Evolutionary conservation across 2,329 filamentous ascomycete species (phyloP), one percentile per base, ranked within the genome.

Genomic region (Aurifilum marmelostoma): DNA sequence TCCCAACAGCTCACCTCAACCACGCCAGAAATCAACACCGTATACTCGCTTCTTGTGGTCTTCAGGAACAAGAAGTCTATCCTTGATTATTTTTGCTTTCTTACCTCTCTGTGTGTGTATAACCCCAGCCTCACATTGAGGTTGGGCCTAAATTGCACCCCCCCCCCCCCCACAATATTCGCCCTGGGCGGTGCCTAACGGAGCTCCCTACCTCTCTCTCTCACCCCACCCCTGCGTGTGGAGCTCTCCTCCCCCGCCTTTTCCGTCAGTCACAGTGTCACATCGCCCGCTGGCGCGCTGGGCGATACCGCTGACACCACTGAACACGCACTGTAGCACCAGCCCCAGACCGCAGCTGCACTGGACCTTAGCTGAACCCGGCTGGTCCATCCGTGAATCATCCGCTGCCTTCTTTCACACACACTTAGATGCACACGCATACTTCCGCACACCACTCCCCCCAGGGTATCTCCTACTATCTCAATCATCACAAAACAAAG

Each of bases 201-300:
- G n/a, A 47, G 43, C 41, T 21, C 41, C 18, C 14, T 21, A 21
- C 34, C 34, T 34, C 34, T 18, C 4, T 43, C 41, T 43, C 41
- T 32, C 56, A 11, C 56, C 11, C 56, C 56, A 59, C 29, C 32
- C 18, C 24, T 39, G 37, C 1, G 43, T 37, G 34, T 59, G 56
- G 58, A 8, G 58, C n/a, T 39, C 59, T 27, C 29, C 21, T n/a
- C 43, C 59, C 59, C 59, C 59, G 59, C 59, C 59, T 62, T 62
- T 43, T 24, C 56, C 56, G 32, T 59, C 56, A 59, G 21, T 61
- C 58, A 61, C 32, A 61, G 27, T 7, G 54, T 58, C 54, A 32
- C 54, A 58, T 58, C 54, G 54, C 9, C 54, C 54, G 21, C 29
- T 58, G 29, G 27, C 54, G 54, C 54, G 29, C 24, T 58, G 54